Evolutionary conservation across 495 filamentous ascomycete species (phyloP), one percentile per base, ranked within the genome.

Genomic region (Astrothelium subdiscretum): DNA sequence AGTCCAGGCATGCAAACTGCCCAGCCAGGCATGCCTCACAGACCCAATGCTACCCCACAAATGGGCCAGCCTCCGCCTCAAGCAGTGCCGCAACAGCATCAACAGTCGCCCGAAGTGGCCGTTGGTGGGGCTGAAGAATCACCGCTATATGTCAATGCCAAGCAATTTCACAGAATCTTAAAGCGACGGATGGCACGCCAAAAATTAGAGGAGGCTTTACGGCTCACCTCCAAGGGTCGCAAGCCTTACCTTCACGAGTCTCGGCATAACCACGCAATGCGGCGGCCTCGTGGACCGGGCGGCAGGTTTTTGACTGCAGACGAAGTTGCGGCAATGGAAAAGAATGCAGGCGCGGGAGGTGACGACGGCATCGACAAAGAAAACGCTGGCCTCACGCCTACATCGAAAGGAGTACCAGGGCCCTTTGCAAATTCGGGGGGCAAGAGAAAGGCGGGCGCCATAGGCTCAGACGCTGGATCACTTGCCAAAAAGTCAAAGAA

Each of bases 201-300:
- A 72, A 90, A 89, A 73, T 75, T 98, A 52, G 94, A 98, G 71
- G 94, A 98, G 70, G 83, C 89, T 42, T 73, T 99, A 51, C 85
- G 94, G 31, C 77, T 97, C 43, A 96, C 94, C 5, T 94, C 87
- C 42, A 99, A 97, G 74, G 92, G 92, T 26, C 85, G 94, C 32
- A 97, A 97, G 73, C 94, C 94, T 8, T 99, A 99, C 67, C 80
- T 99, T 38, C 94, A 99, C 76, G 94, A 99, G 71, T 97, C 94
- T n/a, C 81, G 94, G 67, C 94, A 99, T 71, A 99, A 99, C 68
- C 94, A 99, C 73, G 94, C 94, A 10, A 99, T 99, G 94, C 83
- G 95, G 40, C 81, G 94, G 66, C 94, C 94, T 26, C 85, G 94
- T 71, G 94, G 94, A 12, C 94, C 94, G n/a, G 94, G 94, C 57